These are phyloP conservation scores for Solanum appendiculatum DNA, from an alignment of 257 asterid species.

Conservation along the genomic window DNA sequence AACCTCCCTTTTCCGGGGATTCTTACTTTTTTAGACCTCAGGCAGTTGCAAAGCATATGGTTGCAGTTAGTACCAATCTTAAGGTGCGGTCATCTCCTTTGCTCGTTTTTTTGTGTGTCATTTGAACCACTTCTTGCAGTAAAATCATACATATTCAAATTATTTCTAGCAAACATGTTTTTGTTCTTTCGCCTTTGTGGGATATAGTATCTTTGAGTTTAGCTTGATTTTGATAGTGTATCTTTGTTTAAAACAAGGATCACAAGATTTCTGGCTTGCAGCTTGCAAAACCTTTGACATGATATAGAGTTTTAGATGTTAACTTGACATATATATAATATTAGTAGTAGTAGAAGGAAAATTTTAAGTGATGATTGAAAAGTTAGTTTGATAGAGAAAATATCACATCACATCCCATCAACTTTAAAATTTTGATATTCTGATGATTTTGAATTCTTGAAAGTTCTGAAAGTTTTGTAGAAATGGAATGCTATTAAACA, in stretches of 20 bases:
- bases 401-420: background rate
- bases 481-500: background rate
- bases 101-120: background rate
- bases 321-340: background rate
- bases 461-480: background rate
- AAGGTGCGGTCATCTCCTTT: conserved; percentile 34
- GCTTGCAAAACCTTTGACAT: background rate
- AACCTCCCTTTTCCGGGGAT: background rate
- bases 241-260: background rate
- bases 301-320: background rate
- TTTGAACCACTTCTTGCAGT: conserved; percentile 6
- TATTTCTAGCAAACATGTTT: background rate
- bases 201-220: background rate
- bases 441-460: background rate
- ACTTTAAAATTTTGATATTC: background rate
- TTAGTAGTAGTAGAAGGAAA: background rate
- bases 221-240: background rate
- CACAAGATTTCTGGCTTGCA: background rate
- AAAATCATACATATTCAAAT: conserved; percentile 5
- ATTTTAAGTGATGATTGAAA: background rate
- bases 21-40: conserved; percentile 43
- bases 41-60: conserved; percentile 99
- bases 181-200: background rate
- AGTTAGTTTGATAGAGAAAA: background rate
- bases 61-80: conserved; percentile 98